Percentiles rank a stretch among this genome's conserved stretches.
Evolutionary conservation across 2,329 filamentous ascomycete genomes (phyloP).

Genomic region (Immersiporthe knoxdaviesiana): DNA sequence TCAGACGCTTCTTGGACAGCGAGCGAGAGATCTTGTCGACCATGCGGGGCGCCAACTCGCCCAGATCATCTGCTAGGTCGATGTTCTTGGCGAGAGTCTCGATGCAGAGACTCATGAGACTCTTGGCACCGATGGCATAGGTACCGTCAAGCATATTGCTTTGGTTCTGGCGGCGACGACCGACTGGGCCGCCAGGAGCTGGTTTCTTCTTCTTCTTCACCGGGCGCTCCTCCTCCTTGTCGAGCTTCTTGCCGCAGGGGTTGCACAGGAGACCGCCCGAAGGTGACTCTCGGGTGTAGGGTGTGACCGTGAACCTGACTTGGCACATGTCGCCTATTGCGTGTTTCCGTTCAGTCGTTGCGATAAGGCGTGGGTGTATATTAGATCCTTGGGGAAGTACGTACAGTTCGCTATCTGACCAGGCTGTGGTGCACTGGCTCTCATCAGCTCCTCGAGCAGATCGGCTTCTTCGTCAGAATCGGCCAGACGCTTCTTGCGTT

Average conservation of each 20-base stretch:
- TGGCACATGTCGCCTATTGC: slow-evolving; percentile 64
- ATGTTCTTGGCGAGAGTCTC: slow-evolving; percentile 67
- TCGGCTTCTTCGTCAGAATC: slow-evolving; percentile 54
- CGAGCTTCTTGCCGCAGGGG: slow-evolving; percentile 76
- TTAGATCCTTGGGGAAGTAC: neutral
- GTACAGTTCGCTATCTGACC: slow-evolving; percentile 85
- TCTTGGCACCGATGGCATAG: slow-evolving; percentile 67
- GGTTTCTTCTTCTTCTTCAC: slow-evolving; percentile 58
- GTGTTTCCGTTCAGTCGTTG: neutral
- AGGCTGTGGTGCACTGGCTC: slow-evolving; percentile 62
- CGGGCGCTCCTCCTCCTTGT: slow-evolving; percentile 67
- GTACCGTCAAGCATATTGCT: slow-evolving; percentile 83
- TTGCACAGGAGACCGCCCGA: slow-evolving; percentile 85
- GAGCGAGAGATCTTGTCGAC: slow-evolving; percentile 63
- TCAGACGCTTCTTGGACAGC: slow-evolving; percentile 62
- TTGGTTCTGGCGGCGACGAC: slow-evolving; percentile 73
- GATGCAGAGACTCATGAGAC: slow-evolving; percentile 65
- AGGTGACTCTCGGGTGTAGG: slow-evolving; percentile 81
- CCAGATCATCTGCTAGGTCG: slow-evolving; percentile 63
- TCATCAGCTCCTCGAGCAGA: slow-evolving; percentile 52
- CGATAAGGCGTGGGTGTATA: no score
- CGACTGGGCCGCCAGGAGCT: slow-evolving; percentile 57
- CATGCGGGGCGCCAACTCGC: slow-evolving; percentile 57
- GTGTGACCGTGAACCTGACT: slow-evolving; percentile 90
- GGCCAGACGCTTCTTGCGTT: slow-evolving; percentile 47